Percentiles rank a stretch among this genome's conserved stretches.
phyloP scores from a whole-genome alignment of 2,329 filamentous ascomycete genomes.

The Botrytis byssoidea region DNA sequence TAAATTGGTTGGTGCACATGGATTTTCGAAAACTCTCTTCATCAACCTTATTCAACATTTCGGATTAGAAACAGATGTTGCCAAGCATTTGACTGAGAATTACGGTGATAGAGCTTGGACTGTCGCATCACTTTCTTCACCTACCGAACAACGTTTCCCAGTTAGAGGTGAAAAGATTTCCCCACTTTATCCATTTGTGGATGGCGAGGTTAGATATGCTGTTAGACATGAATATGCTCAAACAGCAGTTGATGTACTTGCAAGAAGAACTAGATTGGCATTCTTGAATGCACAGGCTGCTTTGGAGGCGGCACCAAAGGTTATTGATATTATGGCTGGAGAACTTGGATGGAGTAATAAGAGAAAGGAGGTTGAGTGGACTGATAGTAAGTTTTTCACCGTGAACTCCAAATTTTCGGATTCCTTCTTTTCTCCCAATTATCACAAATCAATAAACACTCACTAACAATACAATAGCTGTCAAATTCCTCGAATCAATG shows the following conservation, averaged over 20 bases:
- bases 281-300: slow-evolving; percentile 92
- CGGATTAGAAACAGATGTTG: slow-evolving; percentile 86
- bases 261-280: slow-evolving; percentile 77
- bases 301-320: slow-evolving; percentile 76
- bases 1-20: slow-evolving; percentile 78
- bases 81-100: slow-evolving; percentile 79
- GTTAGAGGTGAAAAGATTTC: slow-evolving; percentile 79
- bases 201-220: slow-evolving; percentile 87
- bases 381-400: slow-evolving; percentile 56
- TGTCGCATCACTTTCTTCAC: slow-evolving; percentile 74
- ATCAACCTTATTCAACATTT: slow-evolving; percentile 95
- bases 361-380: slow-evolving; percentile 79
- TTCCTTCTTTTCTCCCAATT: neutral
- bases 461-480: slow-evolving; percentile 43
- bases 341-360: slow-evolving; percentile 76
- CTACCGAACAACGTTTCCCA: slow-evolving; percentile 78
- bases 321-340: slow-evolving; percentile 86
- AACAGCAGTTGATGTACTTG: slow-evolving; percentile 84
- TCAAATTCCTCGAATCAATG: slow-evolving; percentile 63
- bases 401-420: neutral
- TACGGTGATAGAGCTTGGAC: slow-evolving; percentile 94
- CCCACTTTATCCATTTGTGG: slow-evolving; percentile 81
- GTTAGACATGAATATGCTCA: slow-evolving; percentile 88
- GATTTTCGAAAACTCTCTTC: slow-evolving; percentile 86
- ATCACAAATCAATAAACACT: neutral